phyloP scores from a whole-genome alignment of 139 green algal genomes.

The Helicosporidium sp. region DNA sequence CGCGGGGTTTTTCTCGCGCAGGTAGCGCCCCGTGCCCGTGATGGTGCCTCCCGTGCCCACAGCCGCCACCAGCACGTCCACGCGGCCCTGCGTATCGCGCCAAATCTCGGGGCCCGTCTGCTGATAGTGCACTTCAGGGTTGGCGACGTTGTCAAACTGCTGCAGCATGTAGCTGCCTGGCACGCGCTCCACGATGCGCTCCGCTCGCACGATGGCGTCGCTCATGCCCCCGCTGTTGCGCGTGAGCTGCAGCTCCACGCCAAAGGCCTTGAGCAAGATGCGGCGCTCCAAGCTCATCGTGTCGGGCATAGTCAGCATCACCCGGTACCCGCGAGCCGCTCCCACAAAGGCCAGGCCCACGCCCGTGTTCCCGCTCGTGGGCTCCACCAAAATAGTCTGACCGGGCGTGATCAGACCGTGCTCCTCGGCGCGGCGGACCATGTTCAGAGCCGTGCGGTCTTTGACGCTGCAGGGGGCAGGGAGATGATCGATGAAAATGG shows the following conservation, averaged over 20 bases:
- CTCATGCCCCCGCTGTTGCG: constrained; percentile 45
- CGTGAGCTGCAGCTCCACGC: constrained; percentile 74
- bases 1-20: constrained; percentile 78
- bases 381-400: constrained; percentile 60
- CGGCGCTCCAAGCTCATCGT: constrained; percentile 87
- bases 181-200: constrained; percentile 63
- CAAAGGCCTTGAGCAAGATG: constrained; percentile 77
- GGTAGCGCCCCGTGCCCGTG: constrained; percentile 69
- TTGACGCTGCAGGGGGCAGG: constrained; percentile 45
- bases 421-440: constrained; percentile 58
- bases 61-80: constrained; percentile 63
- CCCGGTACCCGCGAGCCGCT: constrained; percentile 79
- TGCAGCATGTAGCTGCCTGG: constrained; percentile 76
- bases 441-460: constrained; percentile 59
- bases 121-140: constrained; percentile 43
- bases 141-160: constrained; percentile 89
- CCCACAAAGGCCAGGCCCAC: constrained; percentile 90
- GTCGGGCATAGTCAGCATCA: constrained; percentile 93
- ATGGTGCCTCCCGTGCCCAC: constrained; percentile 96
- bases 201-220: constrained; percentile 72
- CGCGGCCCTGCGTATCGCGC: constrained; percentile 43
- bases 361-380: constrained; percentile 81
- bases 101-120: constrained; percentile 91
- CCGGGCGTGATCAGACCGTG: constrained; percentile 56
- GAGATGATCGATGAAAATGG: not conserved